Evolutionary conservation across 148 eudicot species (phyloP).

Genomic region (Cornus controversa): DNA sequence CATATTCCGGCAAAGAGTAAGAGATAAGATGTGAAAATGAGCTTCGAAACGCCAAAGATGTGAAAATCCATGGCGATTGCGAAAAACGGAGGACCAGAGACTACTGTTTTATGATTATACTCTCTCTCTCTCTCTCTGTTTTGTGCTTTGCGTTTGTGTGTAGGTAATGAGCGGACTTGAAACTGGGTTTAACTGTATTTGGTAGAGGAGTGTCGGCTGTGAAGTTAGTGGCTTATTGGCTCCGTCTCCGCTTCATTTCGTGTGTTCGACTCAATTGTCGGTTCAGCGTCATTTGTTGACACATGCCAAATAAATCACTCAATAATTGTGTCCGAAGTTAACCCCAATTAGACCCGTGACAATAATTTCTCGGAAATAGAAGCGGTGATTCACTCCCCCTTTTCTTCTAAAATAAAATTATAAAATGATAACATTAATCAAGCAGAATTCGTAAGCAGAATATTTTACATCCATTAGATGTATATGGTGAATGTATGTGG

Average conservation of each 20-base stretch:
- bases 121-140: neutral
- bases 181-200: neutral
- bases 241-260: neutral
- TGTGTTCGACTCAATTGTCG: neutral
- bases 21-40: neutral
- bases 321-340: too few species aligned
- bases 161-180: neutral
- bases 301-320: too few species aligned
- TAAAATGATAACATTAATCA: too few species aligned
- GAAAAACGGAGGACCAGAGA: neutral
- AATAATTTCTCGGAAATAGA: too few species aligned
- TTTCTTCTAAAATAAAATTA: too few species aligned
- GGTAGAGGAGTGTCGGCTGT: neutral
- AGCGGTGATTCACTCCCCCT: too few species aligned
- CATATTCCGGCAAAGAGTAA: conserved; percentile 9
- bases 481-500: too few species aligned
- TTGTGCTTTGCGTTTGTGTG: neutral
- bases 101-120: neutral
- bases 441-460: too few species aligned
- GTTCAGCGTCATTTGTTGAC: too few species aligned
- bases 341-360: too few species aligned
- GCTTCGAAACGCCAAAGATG: conserved; percentile 27
- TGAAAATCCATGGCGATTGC: conserved; percentile 43
- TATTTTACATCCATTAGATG: too few species aligned
- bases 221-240: too few species aligned